Percentiles rank a stretch among this genome's conserved stretches.
Conservation (phyloP, 495 filamentous ascomycete genomes). For the Rusavskia elegans region DNA sequence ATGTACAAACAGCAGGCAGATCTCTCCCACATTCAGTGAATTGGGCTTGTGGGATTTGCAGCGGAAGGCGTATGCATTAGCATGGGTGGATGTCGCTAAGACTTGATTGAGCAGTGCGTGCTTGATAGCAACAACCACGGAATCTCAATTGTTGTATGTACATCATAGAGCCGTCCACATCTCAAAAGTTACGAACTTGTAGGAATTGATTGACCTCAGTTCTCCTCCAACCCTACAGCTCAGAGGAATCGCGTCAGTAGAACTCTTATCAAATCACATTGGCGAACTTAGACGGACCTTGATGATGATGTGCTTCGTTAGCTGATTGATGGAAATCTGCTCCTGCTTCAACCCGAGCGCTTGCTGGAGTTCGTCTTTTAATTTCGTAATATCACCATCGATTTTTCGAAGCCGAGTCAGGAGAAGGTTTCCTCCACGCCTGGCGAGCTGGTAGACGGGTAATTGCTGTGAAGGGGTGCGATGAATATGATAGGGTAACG, state of each 20-base stretch:
- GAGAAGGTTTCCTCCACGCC: conserved; percentile 62
- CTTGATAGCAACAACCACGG: no score
- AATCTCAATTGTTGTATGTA: background rate
- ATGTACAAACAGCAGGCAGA: background rate
- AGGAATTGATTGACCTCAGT: conserved; percentile 3
- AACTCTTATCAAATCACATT: background rate
- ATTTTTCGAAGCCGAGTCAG: conserved; percentile 64
- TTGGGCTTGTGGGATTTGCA: background rate
- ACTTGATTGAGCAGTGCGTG: no score
- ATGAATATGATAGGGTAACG: conserved; percentile 53
- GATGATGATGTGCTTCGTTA: conserved; percentile 48
- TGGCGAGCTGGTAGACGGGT: conserved; percentile 61
- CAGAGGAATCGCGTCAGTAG: no score
- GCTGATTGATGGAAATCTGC: conserved; percentile 36
- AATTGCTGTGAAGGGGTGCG: conserved; percentile 57
- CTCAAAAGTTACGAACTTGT: conserved; percentile 1
- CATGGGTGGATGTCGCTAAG: no score
- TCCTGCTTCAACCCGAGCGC: conserved; percentile 28
- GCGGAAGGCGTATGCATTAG: background rate
- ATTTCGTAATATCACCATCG: conserved; percentile 46
- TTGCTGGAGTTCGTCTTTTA: conserved; percentile 34
- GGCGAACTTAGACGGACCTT: conserved; percentile 27
- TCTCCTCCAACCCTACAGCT: conserved; percentile 1
- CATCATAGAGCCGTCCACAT: background rate
- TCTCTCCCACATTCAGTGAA: background rate